Base-by-base conservation (phyloP, 345 rosid genomes). In the Eucalyptus camaldulensis region DNA sequence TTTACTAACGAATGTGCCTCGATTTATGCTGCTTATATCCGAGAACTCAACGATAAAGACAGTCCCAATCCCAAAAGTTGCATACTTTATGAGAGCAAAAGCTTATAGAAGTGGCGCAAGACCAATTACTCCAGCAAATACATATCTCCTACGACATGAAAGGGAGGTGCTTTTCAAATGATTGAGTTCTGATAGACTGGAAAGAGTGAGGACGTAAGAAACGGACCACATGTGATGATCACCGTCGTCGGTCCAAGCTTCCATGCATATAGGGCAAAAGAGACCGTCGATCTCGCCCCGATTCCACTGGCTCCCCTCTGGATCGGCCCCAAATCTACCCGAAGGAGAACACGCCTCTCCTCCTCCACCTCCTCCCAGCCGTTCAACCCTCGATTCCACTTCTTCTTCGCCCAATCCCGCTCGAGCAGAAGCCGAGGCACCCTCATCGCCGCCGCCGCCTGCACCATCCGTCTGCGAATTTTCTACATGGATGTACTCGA, bases 211-310 rank as follows among this genome's bases (percentile, higher is more conserved):
- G 24, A 22, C 56, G 67, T 86, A 72, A 31, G 29, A 40, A 25
- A 88, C 62, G n/a, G 43, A 97, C 99, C 98, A 94, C 92, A 97
- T 89, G 86, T 94, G 96, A 89, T 97, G 99, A 45, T 93, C 94
- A 53, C 98, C 98, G 45, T 86, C 90, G 49, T 90, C 91, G 22
- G 97, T 93, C 97, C 99, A 96, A 83, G 94, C 91, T 80, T 97
- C 97, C 97, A 96, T 93, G 54, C 99, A 97, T 58, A 97, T 96
- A 16, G 97, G 92, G 90, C 99, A 97, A 51, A 92, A 94, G 62
- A 93, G 91, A 49, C 96, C 98, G 24, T 97, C 99, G 49, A 92
- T 88, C 12, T 96, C 97, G 29, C 87, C 87, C 13, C 89, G 92
- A 81, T 91, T 93, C 94, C 93, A 93, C 88, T 91, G 94, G 87